A percentile compares a stretch with the other conserved stretches of the same genome.
These are phyloP conservation scores for Avena sativa DNA, from an alignment of 176 grass and related monocot genomes.

Conservation along the genomic window DNA sequence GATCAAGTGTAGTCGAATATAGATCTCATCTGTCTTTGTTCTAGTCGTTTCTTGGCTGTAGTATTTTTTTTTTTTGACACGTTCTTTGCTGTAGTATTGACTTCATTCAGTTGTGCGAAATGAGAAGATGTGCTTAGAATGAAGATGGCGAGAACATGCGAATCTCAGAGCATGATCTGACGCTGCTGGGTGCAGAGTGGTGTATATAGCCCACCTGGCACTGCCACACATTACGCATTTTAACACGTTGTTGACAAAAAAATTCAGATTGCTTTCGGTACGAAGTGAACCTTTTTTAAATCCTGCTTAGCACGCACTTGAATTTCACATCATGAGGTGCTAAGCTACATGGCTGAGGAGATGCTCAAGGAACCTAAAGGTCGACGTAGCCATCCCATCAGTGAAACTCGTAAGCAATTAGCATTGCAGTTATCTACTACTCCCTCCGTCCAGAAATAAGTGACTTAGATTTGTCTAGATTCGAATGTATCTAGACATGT, in stretches of 20 bases:
- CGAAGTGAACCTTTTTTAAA: too few relatives aligned
- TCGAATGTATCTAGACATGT: too few relatives aligned
- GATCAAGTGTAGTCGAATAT: not conserved
- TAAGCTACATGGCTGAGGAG: constrained; percentile 21
- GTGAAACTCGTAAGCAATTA: constrained; percentile 48
- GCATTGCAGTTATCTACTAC: not conserved
- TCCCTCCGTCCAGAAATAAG: too few relatives aligned
- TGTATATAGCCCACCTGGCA: not conserved
- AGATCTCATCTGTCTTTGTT: not conserved
- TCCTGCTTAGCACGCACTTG: not conserved
- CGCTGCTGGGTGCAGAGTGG: not conserved
- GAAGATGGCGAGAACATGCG: not conserved
- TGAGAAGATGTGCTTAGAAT: not conserved
- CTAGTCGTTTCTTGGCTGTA: not conserved
- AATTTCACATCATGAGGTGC: constrained; percentile 27
- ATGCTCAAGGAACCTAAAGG: constrained; percentile 37
- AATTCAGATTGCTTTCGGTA: too few relatives aligned
- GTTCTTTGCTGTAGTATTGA: too few relatives aligned
- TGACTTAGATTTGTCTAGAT: too few relatives aligned
- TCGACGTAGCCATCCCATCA: constrained; percentile 40
- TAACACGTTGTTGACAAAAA: not conserved
- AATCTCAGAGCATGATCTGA: not conserved
- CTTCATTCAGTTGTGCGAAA: not conserved
- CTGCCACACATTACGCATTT: not conserved
- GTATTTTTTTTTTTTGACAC: too few relatives aligned